A percentile compares a stretch with the other conserved stretches of the same genome.
Evolutionary conservation across 352 stramenopile genomes (phyloP).

Genomic region (Globisporangium orthogonon): DNA sequence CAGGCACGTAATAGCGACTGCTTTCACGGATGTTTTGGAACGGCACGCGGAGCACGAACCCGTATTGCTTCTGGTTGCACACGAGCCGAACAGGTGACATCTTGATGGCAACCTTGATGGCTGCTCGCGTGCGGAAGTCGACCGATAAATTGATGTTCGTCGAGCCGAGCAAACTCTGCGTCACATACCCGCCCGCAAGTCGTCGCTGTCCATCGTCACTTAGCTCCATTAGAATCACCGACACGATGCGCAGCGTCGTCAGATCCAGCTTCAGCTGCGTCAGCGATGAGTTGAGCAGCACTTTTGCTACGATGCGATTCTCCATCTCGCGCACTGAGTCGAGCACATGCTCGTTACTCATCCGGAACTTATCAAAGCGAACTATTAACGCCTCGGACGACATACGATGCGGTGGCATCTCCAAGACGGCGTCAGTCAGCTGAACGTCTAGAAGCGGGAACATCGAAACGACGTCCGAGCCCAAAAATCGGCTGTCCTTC

Average conservation of each 20-base stretch:
- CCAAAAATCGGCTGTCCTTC: constrained; percentile 24
- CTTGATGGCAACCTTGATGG: constrained; percentile 47
- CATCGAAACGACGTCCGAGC: constrained; percentile 72
- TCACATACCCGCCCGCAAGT: constrained; percentile 36
- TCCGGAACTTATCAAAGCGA: constrained; percentile 54
- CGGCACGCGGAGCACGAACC: constrained; percentile 64
- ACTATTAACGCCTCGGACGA: constrained; percentile 69
- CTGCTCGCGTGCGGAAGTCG: constrained; percentile 54
- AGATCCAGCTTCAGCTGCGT: constrained; percentile 64
- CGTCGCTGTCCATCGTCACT: constrained; percentile 19
- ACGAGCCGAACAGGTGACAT: constrained; percentile 64
- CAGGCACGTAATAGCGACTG: constrained; percentile 37
- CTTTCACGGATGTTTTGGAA: constrained; percentile 71
- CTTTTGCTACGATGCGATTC: constrained; percentile 75
- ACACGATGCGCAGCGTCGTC: constrained; percentile 63
- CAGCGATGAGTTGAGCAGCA: constrained; percentile 79
- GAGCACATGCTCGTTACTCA: constrained; percentile 61
- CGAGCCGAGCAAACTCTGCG: constrained; percentile 65
- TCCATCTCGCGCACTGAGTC: constrained; percentile 58
- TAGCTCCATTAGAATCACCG: constrained; percentile 60
- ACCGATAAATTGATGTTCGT: constrained; percentile 50
- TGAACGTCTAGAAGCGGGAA: constrained; percentile 74
- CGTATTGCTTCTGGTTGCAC: constrained; percentile 82
- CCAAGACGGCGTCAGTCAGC: constrained; percentile 57
- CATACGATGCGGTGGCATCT: constrained; percentile 76